Conservation (phyloP, 305 asterid genomes). For the Solanum aculeatissimum region DNA sequence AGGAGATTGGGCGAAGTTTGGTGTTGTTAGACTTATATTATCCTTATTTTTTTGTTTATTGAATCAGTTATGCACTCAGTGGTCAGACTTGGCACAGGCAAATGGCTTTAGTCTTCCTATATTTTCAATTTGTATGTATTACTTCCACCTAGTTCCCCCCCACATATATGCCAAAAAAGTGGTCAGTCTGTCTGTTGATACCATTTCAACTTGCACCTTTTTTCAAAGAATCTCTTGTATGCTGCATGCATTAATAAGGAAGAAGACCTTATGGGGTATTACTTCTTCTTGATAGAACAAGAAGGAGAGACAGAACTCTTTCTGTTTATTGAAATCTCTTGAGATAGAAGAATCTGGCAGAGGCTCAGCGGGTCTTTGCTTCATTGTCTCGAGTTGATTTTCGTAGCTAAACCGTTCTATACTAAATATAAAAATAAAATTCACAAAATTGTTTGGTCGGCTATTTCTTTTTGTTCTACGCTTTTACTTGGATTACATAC, state of each 20-base stretch:
- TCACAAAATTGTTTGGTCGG: too few relatives aligned
- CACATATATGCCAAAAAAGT: neutral
- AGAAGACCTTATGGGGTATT: neutral
- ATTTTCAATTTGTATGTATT: neutral
- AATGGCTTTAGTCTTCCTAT: neutral
- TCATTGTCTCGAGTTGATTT: too few relatives aligned
- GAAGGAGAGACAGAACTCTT: neutral
- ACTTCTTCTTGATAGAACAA: neutral
- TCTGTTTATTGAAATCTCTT: neutral
- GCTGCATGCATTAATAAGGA: neutral
- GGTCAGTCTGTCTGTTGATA: neutral
- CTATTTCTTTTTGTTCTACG: too few relatives aligned
- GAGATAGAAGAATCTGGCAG: neutral
- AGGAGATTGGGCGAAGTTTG: neutral
- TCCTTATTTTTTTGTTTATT: neutral
- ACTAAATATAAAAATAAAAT: too few relatives aligned
- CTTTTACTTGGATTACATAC: too few relatives aligned
- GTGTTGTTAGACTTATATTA: neutral
- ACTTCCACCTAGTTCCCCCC: neutral
- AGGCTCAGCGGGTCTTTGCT: too few relatives aligned
- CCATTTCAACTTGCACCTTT: neutral
- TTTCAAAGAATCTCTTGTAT: neutral
- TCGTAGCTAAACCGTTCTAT: too few relatives aligned
- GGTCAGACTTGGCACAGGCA: neutral
- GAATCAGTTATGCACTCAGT: neutral